phyloP scores from a whole-genome alignment of 208 protist species.

The Lotmaria passim region DNA sequence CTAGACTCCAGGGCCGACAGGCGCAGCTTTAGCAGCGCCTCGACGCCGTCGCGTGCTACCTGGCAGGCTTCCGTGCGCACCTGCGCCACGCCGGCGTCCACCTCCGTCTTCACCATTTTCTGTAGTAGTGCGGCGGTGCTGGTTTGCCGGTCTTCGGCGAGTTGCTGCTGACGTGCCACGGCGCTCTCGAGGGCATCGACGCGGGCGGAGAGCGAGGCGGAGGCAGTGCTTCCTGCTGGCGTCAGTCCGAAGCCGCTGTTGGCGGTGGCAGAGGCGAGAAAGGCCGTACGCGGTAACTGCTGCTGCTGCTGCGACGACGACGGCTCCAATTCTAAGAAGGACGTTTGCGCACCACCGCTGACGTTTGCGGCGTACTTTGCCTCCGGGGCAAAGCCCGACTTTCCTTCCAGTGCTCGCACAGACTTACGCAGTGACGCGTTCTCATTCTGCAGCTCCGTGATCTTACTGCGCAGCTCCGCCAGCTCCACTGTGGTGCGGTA shows the following conservation, averaged over 20 bases:
- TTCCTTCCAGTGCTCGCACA: conserved; percentile 58
- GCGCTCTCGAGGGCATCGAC: conserved; percentile 63
- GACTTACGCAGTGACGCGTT: conserved; percentile 60
- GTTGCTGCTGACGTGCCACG: conserved; percentile 50
- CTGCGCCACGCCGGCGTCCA: conserved; percentile 68
- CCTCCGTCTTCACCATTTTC: conserved; percentile 59
- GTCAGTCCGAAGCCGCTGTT: conserved; percentile 24
- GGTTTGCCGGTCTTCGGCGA: conserved; percentile 55
- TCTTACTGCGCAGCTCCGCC: conserved; percentile 51
- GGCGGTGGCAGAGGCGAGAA: conserved; percentile 6
- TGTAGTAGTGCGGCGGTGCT: conserved; percentile 38
- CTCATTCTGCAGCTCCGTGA: conserved; percentile 68
- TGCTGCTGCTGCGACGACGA: too few relatives aligned
- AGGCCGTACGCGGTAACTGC: neutral
- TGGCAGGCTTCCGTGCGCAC: conserved; percentile 78
- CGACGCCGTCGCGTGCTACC: conserved; percentile 60
- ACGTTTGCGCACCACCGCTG: neutral
- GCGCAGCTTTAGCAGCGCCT: conserved; percentile 67
- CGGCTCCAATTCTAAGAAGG: neutral
- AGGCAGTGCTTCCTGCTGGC: neutral
- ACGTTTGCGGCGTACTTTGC: neutral
- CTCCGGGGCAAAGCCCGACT: conserved; percentile 25
- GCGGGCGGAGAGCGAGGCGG: conserved; percentile 30
- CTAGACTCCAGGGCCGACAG: conserved; percentile 54
- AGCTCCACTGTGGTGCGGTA: conserved; percentile 46